These are phyloP conservation scores for Scedosporium boydii DNA, from an alignment of 2,329 filamentous ascomycete species.

Conservation along the genomic window DNA sequence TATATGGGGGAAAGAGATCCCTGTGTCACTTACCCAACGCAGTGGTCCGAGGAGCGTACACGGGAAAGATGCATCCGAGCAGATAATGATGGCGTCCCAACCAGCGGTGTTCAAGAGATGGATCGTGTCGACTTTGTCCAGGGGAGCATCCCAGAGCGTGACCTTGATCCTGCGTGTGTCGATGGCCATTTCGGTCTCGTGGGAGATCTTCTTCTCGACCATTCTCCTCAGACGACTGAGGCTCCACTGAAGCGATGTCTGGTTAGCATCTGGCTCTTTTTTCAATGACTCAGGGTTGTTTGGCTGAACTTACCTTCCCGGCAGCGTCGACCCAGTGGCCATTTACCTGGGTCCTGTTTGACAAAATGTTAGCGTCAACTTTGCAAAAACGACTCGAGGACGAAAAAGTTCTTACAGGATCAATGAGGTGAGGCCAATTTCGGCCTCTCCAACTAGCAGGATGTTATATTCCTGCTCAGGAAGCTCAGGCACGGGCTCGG, in stretches of 20 bases:
- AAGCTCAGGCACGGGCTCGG: not conserved
- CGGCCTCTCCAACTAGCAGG: not conserved
- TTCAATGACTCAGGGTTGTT: not conserved
- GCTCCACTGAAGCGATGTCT: not conserved
- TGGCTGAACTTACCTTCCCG: not conserved
- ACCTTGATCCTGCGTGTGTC: not conserved
- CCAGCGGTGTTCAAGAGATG: not conserved
- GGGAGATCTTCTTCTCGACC: not conserved
- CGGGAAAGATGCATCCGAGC: not conserved
- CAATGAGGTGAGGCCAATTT: constrained; percentile 2
- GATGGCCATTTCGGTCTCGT: not conserved
- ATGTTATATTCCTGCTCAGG: not conserved
- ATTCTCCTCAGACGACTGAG: not conserved
- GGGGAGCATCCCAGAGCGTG: not conserved
- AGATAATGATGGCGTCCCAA: constrained; percentile 3
- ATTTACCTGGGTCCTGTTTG: not conserved
- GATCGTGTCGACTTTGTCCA: not conserved
- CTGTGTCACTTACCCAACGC: not conserved
- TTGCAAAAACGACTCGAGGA: not conserved
- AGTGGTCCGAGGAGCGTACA: not conserved
- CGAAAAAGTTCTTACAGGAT: not conserved
- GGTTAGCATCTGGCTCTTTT: not conserved
- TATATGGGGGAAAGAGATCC: too few relatives aligned
- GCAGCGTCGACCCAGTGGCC: not conserved
- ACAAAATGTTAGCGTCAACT: not conserved